Conservation (phyloP, 208 protist genomes). For the Crithidia fasciculata region DNA sequence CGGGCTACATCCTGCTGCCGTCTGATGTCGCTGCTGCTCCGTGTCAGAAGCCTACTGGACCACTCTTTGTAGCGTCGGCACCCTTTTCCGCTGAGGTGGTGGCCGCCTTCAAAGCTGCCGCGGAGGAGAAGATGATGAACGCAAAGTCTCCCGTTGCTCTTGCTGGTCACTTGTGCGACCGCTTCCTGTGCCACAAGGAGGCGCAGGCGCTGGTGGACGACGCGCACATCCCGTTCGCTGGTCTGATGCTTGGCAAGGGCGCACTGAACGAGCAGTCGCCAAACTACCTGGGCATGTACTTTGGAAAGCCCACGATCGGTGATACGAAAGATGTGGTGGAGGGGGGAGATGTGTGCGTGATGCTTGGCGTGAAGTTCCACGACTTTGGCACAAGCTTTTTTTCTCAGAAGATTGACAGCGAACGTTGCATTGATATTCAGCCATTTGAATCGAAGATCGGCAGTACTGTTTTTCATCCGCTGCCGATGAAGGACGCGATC, state of each 20-base stretch:
- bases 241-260: conserved; percentile 53
- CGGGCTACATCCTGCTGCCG: conserved; percentile 44
- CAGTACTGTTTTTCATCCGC: conserved; percentile 6
- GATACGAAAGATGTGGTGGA: conserved; percentile 25
- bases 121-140: conserved; percentile 35
- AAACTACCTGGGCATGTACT: conserved; percentile 46
- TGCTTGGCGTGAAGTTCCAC: conserved; percentile 57
- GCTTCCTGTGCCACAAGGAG: conserved; percentile 35
- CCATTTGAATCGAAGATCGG: conserved; percentile 29
- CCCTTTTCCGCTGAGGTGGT: conserved; percentile 10
- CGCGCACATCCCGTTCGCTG: conserved; percentile 37
- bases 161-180: conserved; percentile 50
- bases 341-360: conserved; percentile 32
- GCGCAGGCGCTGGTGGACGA: conserved; percentile 45
- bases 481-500: conserved; percentile 40
- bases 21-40: conserved; percentile 28
- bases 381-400: conserved; percentile 59
- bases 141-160: conserved; percentile 24
- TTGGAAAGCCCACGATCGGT: conserved; percentile 14
- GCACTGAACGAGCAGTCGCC: conserved; percentile 52
- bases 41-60: too few relatives aligned
- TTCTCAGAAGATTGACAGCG: conserved; percentile 34
- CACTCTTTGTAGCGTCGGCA: too few relatives aligned
- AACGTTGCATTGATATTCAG: conserved; percentile 34
- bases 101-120: conserved; percentile 27